phyloP scores from a whole-genome alignment of 1,284 basidiomycete species.

The Neonothopanus nambi region DNA sequence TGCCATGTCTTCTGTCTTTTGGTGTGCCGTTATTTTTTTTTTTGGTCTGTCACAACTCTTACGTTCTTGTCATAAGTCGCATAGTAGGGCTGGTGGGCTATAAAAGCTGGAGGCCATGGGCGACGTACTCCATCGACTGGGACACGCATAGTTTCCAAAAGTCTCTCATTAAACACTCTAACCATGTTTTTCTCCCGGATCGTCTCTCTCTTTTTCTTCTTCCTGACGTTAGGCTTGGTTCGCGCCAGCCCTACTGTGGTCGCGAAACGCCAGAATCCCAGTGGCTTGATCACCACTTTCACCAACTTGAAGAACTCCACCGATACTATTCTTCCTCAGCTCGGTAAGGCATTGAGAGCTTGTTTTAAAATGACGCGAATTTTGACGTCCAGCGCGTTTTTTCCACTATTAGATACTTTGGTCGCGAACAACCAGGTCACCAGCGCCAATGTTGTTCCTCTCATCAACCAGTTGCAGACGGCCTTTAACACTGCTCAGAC shows the following conservation, averaged over 20 bases:
- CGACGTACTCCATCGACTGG: too few relatives aligned
- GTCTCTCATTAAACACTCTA: too few relatives aligned
- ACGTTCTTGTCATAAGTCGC: too few relatives aligned
- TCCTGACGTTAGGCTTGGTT: slow-evolving; percentile 13
- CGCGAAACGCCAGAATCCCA: slow-evolving; percentile 14
- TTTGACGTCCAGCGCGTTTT: not conserved
- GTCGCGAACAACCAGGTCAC: slow-evolving; percentile 22
- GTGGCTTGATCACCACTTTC: slow-evolving; percentile 11
- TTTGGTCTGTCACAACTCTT: too few relatives aligned
- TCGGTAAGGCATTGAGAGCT: slow-evolving; percentile 6
- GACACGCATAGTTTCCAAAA: too few relatives aligned
- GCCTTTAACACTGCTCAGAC: slow-evolving; percentile 26
- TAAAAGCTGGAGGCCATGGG: too few relatives aligned
- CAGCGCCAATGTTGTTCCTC: slow-evolving; percentile 27
- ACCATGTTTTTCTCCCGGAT: slow-evolving; percentile 12
- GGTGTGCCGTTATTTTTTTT: too few relatives aligned
- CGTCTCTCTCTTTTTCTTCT: slow-evolving; percentile 9
- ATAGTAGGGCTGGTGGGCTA: too few relatives aligned
- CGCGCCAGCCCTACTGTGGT: slow-evolving; percentile 10
- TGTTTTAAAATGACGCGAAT: not conserved
- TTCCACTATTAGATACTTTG: slow-evolving; percentile 19
- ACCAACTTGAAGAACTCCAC: slow-evolving; percentile 14
- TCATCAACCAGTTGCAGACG: slow-evolving; percentile 26
- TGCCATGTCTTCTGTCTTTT: too few relatives aligned
- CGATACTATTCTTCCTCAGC: slow-evolving; percentile 15